Evolutionary conservation across 2,329 filamentous ascomycete species (phyloP), one percentile per base, ranked within the genome.

Genomic region (Scedosporium minutisporum): DNA sequence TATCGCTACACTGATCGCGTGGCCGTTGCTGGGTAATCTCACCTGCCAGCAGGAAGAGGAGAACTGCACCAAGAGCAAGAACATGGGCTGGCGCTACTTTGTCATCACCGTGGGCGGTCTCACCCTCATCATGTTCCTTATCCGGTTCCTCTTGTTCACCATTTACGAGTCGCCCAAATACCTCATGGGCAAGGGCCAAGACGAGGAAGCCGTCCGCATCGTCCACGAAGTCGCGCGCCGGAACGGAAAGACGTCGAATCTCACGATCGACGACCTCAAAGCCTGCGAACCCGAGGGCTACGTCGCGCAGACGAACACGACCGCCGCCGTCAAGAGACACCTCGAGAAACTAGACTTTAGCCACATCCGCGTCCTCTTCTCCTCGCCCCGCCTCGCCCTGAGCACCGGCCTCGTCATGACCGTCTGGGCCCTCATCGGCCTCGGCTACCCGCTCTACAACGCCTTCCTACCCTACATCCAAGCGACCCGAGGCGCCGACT

Each of bases 391-490:
- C 63, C 82, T 90, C 62, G 82, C 76, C 1, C 69, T 86, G 2
- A 87, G 83, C 0, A 91, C 87, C 0, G 65, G 75, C 0, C 73
- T 91, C 64, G 84, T 91, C 65, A 89, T 86, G 83, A 69, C 88
- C 5, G 87, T 83, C 0, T 91, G 88, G 88, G 79, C 83, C 0
- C 69, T 88, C 2, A 88, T 90, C 41, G 88, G 88, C 6, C 78
- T 91, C 0, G 87, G 86, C 0, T 91, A 91, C 67, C 88, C 89
- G 0, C 77, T 92, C 0, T 92, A 89, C 72, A 88, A 89, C 66
- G 87, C 90, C 61, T 92, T 91, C 71, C 75, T 91, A 1, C 85
- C 85, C 76, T 80, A 71, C 65, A 75, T 72, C 7, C 48, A 60
- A 12, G 33, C 18, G 33, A 53, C 3, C 14, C n/a, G 38, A 25